These are phyloP conservation scores for Tolypocladium pustulatum DNA, from an alignment of 2,329 filamentous ascomycete genomes.

Conservation along the genomic window DNA sequence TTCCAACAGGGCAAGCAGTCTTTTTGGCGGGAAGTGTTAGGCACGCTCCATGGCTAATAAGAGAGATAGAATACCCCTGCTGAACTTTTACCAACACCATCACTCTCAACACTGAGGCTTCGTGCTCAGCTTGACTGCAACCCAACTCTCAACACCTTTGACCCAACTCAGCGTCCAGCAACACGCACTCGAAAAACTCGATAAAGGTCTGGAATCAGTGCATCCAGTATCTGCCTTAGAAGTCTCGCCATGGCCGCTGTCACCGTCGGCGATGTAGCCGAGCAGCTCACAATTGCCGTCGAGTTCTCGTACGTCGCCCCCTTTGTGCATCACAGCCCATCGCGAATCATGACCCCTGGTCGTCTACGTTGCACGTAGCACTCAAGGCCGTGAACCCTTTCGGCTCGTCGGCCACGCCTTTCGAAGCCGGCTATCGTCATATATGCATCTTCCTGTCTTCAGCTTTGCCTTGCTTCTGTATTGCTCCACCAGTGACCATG, in stretches of 20 bases:
- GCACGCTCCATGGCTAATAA: not conserved
- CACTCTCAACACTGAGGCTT: not conserved
- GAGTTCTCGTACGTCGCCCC: conserved; percentile 50
- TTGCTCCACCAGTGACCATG: conserved; percentile 1
- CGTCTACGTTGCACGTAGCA: not conserved
- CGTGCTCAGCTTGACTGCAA: not conserved
- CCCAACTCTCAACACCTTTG: not conserved
- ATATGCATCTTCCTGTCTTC: not conserved
- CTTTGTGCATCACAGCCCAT: not conserved
- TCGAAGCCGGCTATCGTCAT: not conserved
- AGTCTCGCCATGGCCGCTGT: conserved; percentile 5
- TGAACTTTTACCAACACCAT: not conserved
- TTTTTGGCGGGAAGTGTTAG: not conserved
- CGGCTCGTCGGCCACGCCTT: not conserved
- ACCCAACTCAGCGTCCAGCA: not conserved
- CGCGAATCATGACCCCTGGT: not conserved
- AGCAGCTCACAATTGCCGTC: conserved; percentile 49
- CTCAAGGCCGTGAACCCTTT: not conserved
- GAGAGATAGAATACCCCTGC: not conserved
- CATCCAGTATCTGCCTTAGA: not conserved
- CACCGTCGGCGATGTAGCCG: conserved; percentile 5
- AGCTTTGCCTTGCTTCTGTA: not conserved
- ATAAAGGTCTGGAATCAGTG: not conserved
- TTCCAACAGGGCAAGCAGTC: not conserved
- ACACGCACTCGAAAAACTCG: not conserved